A percentile compares a stretch with the other conserved stretches of the same genome.
Conservation (phyloP, 768 basidiomycete genomes). For the Pholiota conissans region DNA sequence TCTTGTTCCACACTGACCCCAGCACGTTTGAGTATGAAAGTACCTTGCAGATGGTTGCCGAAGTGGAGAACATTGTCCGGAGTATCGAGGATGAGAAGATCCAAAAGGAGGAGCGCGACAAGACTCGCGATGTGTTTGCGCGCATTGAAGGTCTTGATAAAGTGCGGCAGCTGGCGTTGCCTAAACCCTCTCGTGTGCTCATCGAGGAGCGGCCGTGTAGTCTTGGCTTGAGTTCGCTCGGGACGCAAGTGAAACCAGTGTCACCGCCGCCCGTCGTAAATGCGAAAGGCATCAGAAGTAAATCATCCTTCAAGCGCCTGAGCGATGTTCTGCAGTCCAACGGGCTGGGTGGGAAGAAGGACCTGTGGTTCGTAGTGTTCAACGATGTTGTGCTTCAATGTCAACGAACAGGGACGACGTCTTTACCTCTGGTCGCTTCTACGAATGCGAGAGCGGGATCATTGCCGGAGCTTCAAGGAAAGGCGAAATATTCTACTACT, state of each 20-base stretch:
- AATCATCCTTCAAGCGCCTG: slow-evolving; percentile 85
- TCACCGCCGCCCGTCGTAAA: slow-evolving; percentile 41
- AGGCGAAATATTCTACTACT: slow-evolving; percentile 81
- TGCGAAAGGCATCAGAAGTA: slow-evolving; percentile 71
- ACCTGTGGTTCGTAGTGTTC: slow-evolving; percentile 94
- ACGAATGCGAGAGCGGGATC: slow-evolving; percentile 73
- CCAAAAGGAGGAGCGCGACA: slow-evolving; percentile 93
- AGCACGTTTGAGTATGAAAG: slow-evolving; percentile 97
- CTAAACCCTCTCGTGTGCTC: slow-evolving; percentile 87
- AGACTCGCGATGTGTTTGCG: slow-evolving; percentile 92
- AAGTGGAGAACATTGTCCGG: slow-evolving; percentile 94
- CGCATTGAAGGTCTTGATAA: slow-evolving; percentile 96
- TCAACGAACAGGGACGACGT: slow-evolving; percentile 87
- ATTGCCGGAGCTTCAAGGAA: slow-evolving; percentile 80
- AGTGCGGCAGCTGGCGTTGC: slow-evolving; percentile 87
- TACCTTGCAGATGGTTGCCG: slow-evolving; percentile 94
- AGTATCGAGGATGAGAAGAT: slow-evolving; percentile 99
- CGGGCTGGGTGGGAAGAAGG: slow-evolving; percentile 70
- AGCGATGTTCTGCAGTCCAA: slow-evolving; percentile 80
- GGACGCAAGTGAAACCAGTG: slow-evolving; percentile 32
- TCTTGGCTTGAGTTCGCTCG: slow-evolving; percentile 33
- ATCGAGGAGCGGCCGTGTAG: slow-evolving; percentile 71
- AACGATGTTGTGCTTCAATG: slow-evolving; percentile 95
- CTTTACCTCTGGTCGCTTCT: slow-evolving; percentile 69
- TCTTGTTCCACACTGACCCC: slow-evolving; percentile 95